phyloP scores from a whole-genome alignment of 345 rosid genomes.

The Leavenworthia alabamica region DNA sequence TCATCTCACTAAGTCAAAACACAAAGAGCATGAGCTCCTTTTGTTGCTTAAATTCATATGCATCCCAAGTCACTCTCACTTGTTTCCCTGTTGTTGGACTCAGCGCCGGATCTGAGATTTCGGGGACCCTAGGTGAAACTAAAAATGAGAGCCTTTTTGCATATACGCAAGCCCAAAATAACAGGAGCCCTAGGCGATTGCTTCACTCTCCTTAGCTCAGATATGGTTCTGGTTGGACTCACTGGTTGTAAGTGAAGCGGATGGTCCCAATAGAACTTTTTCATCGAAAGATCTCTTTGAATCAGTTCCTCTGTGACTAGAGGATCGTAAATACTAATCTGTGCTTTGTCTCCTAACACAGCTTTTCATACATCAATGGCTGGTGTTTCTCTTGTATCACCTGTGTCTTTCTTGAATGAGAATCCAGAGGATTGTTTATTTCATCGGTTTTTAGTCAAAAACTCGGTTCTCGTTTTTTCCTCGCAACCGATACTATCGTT shows the following conservation, averaged over 20 bases:
- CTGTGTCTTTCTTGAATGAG: slow-evolving; percentile 91
- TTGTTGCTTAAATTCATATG: slow-evolving; percentile 80
- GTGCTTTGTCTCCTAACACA: slow-evolving; percentile 81
- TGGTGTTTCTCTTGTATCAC: slow-evolving; percentile 88
- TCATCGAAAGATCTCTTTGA: slow-evolving; percentile 84
- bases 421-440: slow-evolving; percentile 71
- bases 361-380: slow-evolving; percentile 94
- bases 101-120: too few species aligned
- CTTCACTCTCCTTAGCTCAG: too few species aligned
- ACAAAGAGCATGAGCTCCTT: slow-evolving; percentile 78
- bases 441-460: too few species aligned
- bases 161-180: too few species aligned
- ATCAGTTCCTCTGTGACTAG: slow-evolving; percentile 86
- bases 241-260: slow-evolving; percentile 88
- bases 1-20: slow-evolving; percentile 90
- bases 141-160: too few species aligned
- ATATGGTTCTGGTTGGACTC: too few species aligned
- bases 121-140: too few species aligned
- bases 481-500: too few species aligned
- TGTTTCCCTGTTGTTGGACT: slow-evolving; percentile 71
- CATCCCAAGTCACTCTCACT: slow-evolving; percentile 70
- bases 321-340: slow-evolving; percentile 73
- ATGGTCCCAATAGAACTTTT: slow-evolving; percentile 93
- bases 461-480: too few species aligned
- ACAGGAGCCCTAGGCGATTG: too few species aligned